Conservation (phyloP, 345 rosid species). For the Barbarea vulgaris region DNA sequence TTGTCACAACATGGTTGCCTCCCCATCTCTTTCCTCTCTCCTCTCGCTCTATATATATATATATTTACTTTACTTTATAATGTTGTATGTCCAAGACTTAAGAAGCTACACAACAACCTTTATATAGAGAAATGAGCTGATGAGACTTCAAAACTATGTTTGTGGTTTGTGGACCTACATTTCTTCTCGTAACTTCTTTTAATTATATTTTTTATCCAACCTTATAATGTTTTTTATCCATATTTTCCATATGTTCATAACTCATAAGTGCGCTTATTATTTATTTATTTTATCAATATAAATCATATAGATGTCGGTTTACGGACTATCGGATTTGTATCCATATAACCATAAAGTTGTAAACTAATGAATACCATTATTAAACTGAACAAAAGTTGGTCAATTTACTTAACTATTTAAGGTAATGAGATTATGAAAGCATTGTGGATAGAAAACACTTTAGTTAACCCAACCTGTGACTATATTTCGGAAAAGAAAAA, state of each 20-base stretch:
- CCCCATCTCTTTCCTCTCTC: slow-evolving; percentile 56
- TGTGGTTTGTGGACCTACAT: slow-evolving; percentile 39
- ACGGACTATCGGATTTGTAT: not conserved
- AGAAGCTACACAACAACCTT: slow-evolving; percentile 41
- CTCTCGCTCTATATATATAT: not conserved
- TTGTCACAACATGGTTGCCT: slow-evolving; percentile 96
- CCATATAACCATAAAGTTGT: not conserved
- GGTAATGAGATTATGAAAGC: not conserved
- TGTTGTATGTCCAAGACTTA: slow-evolving; percentile 20
- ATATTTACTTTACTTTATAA: slow-evolving; percentile 19
- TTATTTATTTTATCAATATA: not conserved
- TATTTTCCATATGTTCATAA: not conserved
- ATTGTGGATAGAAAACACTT: not conserved
- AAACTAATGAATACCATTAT: not conserved
- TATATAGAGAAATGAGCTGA: slow-evolving; percentile 28
- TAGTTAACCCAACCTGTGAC: not conserved
- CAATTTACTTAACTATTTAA: not conserved
- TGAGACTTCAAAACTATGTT: slow-evolving; percentile 24
- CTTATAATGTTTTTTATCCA: not conserved
- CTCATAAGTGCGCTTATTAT: not conserved
- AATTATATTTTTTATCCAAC: not conserved
- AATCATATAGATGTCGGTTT: not conserved
- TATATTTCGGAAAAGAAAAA: not conserved
- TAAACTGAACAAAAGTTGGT: not conserved
- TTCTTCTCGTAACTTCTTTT: slow-evolving; percentile 37